Conservation (phyloP, 345 rosid species). For the Eucalyptus leucophloia region DNA sequence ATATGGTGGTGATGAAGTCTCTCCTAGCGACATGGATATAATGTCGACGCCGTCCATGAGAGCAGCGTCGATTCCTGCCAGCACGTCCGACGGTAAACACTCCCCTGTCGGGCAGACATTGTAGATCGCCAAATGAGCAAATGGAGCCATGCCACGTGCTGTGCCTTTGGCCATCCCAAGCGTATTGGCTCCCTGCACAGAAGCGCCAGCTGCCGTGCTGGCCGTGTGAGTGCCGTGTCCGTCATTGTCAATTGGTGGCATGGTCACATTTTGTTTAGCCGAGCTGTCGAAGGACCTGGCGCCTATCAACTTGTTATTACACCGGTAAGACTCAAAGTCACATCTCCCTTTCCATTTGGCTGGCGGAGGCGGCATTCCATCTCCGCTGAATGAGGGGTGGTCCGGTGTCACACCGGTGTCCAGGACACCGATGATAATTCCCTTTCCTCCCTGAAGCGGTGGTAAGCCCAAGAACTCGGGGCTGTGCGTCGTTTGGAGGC, state of each 20-base stretch:
- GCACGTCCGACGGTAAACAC: rapidly evolving
- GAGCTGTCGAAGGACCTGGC: neutral
- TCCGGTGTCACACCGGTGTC: neutral
- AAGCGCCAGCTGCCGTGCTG: neutral
- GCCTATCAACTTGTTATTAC: neutral
- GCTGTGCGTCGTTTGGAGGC: neutral
- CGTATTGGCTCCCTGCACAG: neutral
- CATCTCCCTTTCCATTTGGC: neutral
- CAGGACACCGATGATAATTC: neutral
- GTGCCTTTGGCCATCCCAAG: neutral
- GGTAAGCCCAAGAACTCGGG: neutral
- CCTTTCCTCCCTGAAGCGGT: neutral
- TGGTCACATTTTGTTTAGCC: neutral
- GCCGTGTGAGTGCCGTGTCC: neutral
- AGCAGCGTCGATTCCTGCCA: neutral
- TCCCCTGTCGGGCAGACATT: rapidly evolving
- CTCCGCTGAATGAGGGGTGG: neutral
- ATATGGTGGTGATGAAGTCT: neutral
- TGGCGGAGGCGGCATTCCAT: neutral
- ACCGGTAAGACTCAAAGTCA: rapidly evolving
- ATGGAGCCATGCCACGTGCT: neutral
- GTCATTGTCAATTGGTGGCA: rapidly evolving
- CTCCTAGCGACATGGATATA: neutral
- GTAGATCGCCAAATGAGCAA: neutral
- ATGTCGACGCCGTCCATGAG: neutral